phyloP scores from a whole-genome alignment of 2,329 filamentous ascomycete species.

The Aspergillus costaricaensis region DNA sequence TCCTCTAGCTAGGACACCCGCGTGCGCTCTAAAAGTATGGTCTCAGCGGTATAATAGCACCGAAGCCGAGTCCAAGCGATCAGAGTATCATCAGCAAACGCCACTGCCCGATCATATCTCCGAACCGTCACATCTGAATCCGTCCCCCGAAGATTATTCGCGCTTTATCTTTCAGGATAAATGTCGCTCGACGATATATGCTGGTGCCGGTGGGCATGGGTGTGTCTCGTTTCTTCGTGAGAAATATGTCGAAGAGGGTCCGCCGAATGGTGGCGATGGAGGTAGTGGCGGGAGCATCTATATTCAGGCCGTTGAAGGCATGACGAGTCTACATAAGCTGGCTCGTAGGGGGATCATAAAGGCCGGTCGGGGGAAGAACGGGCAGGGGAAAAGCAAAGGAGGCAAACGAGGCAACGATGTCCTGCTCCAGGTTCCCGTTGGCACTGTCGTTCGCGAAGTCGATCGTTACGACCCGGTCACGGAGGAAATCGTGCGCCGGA shows the following conservation, averaged over 20 bases:
- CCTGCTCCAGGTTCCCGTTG: constrained; percentile 86
- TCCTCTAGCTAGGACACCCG: constrained; percentile 14
- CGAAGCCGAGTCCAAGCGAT: constrained; percentile 6
- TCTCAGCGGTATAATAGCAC: constrained; percentile 32
- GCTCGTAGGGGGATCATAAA: constrained; percentile 68
- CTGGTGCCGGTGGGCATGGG: constrained; percentile 82
- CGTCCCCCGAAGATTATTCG: constrained; percentile 79
- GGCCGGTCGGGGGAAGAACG: constrained; percentile 48
- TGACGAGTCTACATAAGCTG: constrained; percentile 92
- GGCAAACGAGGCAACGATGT: constrained; percentile 85
- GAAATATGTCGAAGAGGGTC: constrained; percentile 83
- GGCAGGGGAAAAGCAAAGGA: constrained; percentile 51
- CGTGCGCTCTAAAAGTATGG: constrained; percentile 7
- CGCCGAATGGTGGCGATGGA: constrained; percentile 92
- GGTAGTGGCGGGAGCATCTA: constrained; percentile 90
- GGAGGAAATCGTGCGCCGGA: constrained; percentile 57
- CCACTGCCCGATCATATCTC: constrained; percentile 20
- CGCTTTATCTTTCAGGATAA: constrained; percentile 83
- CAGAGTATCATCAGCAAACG: constrained; percentile 13
- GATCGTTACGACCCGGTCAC: constrained; percentile 74
- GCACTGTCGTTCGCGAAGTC: constrained; percentile 85
- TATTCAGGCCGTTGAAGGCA: constrained; percentile 86
- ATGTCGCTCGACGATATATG: constrained; percentile 73
- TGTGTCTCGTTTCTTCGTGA: constrained; percentile 94
- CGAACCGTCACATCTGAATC: constrained; percentile 68